phyloP scores from a whole-genome alignment of 2,329 filamentous ascomycete species.

The Calonectria pteridis region DNA sequence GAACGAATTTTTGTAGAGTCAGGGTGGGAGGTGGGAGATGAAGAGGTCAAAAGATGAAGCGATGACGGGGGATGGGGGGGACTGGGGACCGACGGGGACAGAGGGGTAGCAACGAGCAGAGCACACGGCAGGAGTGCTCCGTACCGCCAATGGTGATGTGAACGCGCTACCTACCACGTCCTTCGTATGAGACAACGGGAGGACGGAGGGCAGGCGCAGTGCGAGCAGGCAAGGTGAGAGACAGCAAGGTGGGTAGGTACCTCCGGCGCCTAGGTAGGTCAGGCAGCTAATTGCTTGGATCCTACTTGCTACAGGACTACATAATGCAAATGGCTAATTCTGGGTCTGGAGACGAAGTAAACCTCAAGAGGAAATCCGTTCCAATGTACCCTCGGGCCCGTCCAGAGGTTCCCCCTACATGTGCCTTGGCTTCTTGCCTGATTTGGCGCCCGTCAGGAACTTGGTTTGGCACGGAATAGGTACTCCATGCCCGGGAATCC shows the following conservation, averaged over 20 bases:
- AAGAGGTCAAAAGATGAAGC: conserved; percentile 35
- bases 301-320: conserved; percentile 21
- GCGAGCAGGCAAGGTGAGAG: conserved; percentile 5
- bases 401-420: conserved; percentile 11
- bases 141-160: conserved; percentile 11
- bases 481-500: conserved; percentile 9
- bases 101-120: conserved; percentile 14
- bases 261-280: background rate
- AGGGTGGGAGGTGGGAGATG: conserved; percentile 39
- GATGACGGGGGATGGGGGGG: conserved; percentile 18
- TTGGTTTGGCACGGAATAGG: background rate
- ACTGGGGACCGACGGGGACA: conserved; percentile 15
- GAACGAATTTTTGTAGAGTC: conserved; percentile 27
- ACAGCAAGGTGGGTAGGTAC: conserved; percentile 19
- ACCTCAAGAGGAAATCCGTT: conserved; percentile 23
- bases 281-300: conserved; percentile 8
- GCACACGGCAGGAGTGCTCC: conserved; percentile 11
- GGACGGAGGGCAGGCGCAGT: background rate
- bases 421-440: conserved; percentile 16
- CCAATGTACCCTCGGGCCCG: conserved; percentile 15
- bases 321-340: conserved; percentile 21
- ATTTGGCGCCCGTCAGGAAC: conserved; percentile 13
- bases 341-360: conserved; percentile 23
- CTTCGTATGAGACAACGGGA: conserved; percentile 13
- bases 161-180: conserved; percentile 1